These are phyloP conservation scores for Vitis riparia DNA, from an alignment of 164 flowering plant species.

Conservation along the genomic window DNA sequence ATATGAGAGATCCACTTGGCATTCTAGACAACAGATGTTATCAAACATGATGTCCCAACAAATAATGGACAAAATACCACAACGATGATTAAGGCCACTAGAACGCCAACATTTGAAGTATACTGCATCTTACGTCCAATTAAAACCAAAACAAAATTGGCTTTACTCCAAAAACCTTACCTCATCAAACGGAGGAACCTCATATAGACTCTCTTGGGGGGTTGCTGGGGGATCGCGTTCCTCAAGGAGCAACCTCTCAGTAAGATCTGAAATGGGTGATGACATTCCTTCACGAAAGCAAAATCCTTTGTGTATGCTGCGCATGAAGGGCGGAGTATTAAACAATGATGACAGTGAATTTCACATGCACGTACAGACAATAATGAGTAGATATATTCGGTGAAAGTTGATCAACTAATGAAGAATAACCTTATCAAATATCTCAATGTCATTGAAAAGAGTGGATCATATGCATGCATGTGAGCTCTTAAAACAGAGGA, in stretches of 20 bases:
- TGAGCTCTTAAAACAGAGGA: constrained; percentile 84
- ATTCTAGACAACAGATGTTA: neutral
- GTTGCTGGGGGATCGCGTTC: constrained; percentile 83
- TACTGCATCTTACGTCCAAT: neutral
- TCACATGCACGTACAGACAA: neutral
- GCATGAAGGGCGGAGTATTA: neutral
- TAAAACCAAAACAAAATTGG: neutral
- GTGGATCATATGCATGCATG: constrained; percentile 87
- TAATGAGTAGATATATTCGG: neutral
- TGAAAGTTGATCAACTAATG: constrained; percentile 4
- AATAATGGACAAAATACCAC: neutral
- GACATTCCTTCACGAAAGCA: constrained; percentile 81
- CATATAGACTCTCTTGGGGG: constrained; percentile 70
- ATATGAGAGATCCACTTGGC: neutral
- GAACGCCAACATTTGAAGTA: neutral
- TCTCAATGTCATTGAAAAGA: constrained; percentile 91
- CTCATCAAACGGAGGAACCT: constrained; percentile 97
- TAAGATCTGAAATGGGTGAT: constrained; percentile 92
- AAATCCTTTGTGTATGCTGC: constrained; percentile 90
- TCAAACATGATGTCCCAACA: neutral
- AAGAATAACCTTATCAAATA: constrained; percentile 82
- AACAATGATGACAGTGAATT: neutral
- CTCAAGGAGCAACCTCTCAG: constrained; percentile 85
- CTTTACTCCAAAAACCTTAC: constrained; percentile 33
- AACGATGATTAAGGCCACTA: neutral